A percentile compares a stretch with the other conserved stretches of the same genome.
Evolutionary conservation across 768 basidiomycete genomes (phyloP).

Genomic region (Auricularia sp.): DNA sequence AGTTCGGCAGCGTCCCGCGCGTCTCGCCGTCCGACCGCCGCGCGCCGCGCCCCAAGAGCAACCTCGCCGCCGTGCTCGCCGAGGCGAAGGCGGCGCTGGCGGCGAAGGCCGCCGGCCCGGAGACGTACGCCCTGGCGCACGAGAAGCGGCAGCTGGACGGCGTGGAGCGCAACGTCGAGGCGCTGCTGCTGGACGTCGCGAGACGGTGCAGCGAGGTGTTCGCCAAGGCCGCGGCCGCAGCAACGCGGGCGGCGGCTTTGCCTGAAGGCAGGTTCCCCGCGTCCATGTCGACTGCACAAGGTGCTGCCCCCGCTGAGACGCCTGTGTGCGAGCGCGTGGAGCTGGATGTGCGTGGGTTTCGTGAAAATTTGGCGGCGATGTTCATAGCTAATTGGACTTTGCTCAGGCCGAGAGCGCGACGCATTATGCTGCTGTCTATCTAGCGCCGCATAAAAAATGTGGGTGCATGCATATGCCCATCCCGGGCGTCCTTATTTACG

Average conservation of each 20-base stretch:
- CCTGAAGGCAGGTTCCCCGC: neutral
- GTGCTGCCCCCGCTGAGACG: neutral
- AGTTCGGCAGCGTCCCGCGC: slow-evolving; percentile 26
- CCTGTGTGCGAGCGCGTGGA: neutral
- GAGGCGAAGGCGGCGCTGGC: slow-evolving; percentile 39
- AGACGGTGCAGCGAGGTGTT: slow-evolving; percentile 53
- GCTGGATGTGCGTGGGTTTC: too few species aligned
- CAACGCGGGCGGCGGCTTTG: slow-evolving; percentile 27
- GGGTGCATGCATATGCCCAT: neutral
- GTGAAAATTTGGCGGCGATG: too few species aligned
- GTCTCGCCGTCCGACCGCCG: slow-evolving; percentile 44
- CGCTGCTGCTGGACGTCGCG: slow-evolving; percentile 52
- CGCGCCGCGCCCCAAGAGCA: slow-evolving; percentile 27
- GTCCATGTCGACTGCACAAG: neutral
- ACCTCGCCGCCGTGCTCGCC: slow-evolving; percentile 34
- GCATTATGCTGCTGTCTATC: neutral
- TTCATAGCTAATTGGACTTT: too few species aligned
- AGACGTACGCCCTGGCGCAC: slow-evolving; percentile 28
- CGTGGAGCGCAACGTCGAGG: slow-evolving; percentile 60
- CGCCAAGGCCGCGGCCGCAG: slow-evolving; percentile 49
- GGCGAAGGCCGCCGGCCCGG: slow-evolving; percentile 15
- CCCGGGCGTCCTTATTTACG: neutral
- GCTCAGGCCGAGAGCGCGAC: neutral
- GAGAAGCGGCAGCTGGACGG: slow-evolving; percentile 38
- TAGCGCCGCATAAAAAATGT: neutral